Percentiles rank a stretch among this genome's conserved stretches.
Evolutionary conservation across 176 grass and related monocot species (phyloP).

Genomic region (Melocanna baccifera): DNA sequence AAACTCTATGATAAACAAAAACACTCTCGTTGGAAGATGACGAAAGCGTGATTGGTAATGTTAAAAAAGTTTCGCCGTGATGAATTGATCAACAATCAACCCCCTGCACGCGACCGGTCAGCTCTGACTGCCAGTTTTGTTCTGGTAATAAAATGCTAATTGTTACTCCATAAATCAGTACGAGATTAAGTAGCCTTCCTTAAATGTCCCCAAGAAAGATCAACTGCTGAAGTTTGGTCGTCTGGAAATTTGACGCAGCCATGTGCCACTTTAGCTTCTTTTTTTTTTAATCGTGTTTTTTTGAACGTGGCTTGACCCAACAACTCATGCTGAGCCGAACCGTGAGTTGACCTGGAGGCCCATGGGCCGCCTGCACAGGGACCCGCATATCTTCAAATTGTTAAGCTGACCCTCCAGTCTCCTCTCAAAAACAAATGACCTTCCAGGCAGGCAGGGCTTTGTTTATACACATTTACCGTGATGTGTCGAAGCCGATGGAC

Average conservation of each 20-base stretch:
- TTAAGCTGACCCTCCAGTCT: no score
- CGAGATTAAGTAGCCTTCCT: neutral
- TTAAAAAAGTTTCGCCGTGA: neutral
- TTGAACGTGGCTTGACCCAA: neutral
- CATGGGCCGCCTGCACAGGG: neutral
- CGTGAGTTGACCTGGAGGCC: neutral
- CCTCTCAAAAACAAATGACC: no score
- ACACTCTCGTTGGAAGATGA: neutral
- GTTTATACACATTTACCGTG: neutral
- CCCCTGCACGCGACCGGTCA: neutral
- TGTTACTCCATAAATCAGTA: neutral
- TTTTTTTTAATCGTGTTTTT: neutral
- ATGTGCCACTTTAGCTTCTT: neutral
- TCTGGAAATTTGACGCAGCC: neutral
- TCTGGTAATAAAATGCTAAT: neutral
- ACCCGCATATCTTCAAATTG: neutral
- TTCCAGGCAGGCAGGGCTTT: no score
- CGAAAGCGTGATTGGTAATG: neutral
- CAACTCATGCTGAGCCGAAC: neutral
- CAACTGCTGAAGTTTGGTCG: neutral
- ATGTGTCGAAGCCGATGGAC: neutral
- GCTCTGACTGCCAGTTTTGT: neutral
- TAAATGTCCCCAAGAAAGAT: neutral
- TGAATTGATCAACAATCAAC: neutral
- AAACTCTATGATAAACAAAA: neutral